Conservation (phyloP, 768 basidiomycete species). For the Cystofilobasidium ferigula region DNA sequence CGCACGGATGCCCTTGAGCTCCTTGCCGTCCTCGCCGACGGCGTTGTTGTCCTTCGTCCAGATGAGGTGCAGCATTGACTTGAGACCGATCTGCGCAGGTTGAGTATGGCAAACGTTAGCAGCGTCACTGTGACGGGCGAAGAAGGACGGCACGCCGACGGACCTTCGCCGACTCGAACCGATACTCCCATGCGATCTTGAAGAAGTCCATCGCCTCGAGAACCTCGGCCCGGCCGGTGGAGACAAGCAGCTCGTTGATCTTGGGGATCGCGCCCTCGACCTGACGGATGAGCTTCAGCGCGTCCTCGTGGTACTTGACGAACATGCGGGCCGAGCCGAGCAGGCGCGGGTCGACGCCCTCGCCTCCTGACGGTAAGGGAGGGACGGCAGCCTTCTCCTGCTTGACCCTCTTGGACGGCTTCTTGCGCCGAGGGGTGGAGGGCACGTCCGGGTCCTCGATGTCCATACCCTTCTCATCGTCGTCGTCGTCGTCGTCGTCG, state of each 20-base stretch:
- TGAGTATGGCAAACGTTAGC: neutral
- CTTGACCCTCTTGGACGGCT: conserved; percentile 26
- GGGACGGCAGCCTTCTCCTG: conserved; percentile 35
- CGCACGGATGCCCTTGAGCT: conserved; percentile 77
- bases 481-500: conserved; percentile 37
- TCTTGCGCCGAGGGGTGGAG: conserved; percentile 38
- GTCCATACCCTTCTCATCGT: conserved; percentile 10
- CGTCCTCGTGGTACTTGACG: conserved; percentile 80
- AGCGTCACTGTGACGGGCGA: neutral
- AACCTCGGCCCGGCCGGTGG: conserved; percentile 47
- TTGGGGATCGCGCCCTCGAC: conserved; percentile 59
- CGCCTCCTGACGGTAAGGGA: conserved; percentile 38
- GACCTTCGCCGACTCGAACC: conserved; percentile 67
- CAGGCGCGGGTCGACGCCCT: conserved; percentile 56
- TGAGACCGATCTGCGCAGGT: conserved; percentile 59
- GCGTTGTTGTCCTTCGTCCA: conserved; percentile 90
- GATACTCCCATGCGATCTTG: conserved; percentile 65
- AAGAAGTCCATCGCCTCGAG: conserved; percentile 60
- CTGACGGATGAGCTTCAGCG: conserved; percentile 64
- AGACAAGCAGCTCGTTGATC: conserved; percentile 68
- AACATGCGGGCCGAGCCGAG: conserved; percentile 56
- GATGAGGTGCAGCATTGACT: conserved; percentile 91
- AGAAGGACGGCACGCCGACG: conserved; percentile 22
- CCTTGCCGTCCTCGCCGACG: conserved; percentile 52
- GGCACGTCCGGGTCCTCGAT: conserved; percentile 29